Conservation (phyloP, 1,284 basidiomycete genomes). For the Trichosporon ovoides region DNA sequence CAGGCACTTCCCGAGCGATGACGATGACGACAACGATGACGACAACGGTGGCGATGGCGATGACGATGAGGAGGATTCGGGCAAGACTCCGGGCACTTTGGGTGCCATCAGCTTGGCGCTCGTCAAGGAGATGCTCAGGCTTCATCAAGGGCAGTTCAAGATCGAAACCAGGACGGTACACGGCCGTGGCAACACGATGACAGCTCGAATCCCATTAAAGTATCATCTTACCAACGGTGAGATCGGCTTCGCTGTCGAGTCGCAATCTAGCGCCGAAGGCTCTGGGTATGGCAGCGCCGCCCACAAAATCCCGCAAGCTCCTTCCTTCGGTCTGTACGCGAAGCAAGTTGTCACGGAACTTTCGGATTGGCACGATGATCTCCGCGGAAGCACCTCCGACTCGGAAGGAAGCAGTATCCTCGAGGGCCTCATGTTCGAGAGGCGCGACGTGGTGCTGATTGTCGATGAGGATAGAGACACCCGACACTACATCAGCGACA, state of each 20-base stretch:
- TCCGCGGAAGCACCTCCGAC: neutral
- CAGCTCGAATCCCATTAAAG: slow-evolving; percentile 18
- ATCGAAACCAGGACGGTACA: slow-evolving; percentile 21
- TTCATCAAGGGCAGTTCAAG: slow-evolving; percentile 48
- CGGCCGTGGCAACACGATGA: slow-evolving; percentile 10
- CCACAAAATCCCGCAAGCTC: neutral
- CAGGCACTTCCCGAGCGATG: slow-evolving; percentile 18
- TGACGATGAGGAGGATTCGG: slow-evolving; percentile 23
- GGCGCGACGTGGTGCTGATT: slow-evolving; percentile 29
- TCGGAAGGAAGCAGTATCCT: slow-evolving; percentile 17
- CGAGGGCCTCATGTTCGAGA: slow-evolving; percentile 29
- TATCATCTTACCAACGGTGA: neutral
- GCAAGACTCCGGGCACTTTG: slow-evolving; percentile 10
- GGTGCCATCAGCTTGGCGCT: slow-evolving; percentile 23
- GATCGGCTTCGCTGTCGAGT: neutral
- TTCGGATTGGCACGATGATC: slow-evolving; percentile 4
- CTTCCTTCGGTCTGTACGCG: slow-evolving; percentile 20
- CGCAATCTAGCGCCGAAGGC: neutral
- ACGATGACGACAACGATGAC: slow-evolving; percentile 26
- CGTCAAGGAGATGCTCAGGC: slow-evolving; percentile 45
- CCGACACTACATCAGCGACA: slow-evolving; percentile 37
- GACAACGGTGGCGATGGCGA: slow-evolving; percentile 14
- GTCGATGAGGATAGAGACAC: slow-evolving; percentile 40
- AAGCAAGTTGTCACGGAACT: slow-evolving; percentile 4
- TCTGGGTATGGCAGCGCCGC: neutral